phyloP scores from a whole-genome alignment of 169 alveolate genomes.

The Condylostoma magnum region DNA sequence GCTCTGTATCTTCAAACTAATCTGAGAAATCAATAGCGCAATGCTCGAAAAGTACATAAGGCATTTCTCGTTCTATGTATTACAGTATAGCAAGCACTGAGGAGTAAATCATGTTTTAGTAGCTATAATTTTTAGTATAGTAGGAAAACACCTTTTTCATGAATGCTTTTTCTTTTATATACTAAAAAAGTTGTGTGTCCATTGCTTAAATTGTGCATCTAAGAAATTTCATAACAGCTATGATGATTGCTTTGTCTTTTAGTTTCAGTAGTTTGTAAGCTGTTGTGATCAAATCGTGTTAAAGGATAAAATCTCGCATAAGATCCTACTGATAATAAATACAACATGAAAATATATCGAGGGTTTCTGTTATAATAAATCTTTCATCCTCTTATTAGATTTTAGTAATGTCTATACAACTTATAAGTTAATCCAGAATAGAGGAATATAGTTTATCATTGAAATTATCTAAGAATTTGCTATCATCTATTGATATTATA shows the following conservation, averaged over 20 bases:
- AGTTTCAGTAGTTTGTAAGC: neutral
- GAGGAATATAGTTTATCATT: too few species aligned
- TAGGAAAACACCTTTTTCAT: neutral
- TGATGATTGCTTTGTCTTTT: neutral
- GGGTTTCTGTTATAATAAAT: neutral
- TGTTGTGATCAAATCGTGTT: neutral
- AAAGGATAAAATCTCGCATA: neutral
- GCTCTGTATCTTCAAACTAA: too few species aligned
- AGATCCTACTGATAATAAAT: neutral
- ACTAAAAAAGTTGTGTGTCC: neutral
- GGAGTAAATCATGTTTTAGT: slow-evolving; percentile 1
- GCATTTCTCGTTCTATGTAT: too few species aligned
- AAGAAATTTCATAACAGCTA: neutral
- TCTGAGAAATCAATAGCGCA: too few species aligned
- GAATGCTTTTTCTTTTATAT: neutral
- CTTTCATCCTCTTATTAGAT: neutral
- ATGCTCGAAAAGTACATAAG: too few species aligned
- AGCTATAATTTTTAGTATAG: neutral
- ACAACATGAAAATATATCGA: neutral
- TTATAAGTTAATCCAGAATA: neutral
- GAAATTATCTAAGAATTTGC: neutral
- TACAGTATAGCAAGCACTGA: neutral
- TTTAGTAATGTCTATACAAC: neutral
- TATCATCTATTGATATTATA: neutral
- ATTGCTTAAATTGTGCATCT: neutral